Base-by-base conservation (phyloP, 441 rosid genomes). In the Corymbia calophylla region DNA sequence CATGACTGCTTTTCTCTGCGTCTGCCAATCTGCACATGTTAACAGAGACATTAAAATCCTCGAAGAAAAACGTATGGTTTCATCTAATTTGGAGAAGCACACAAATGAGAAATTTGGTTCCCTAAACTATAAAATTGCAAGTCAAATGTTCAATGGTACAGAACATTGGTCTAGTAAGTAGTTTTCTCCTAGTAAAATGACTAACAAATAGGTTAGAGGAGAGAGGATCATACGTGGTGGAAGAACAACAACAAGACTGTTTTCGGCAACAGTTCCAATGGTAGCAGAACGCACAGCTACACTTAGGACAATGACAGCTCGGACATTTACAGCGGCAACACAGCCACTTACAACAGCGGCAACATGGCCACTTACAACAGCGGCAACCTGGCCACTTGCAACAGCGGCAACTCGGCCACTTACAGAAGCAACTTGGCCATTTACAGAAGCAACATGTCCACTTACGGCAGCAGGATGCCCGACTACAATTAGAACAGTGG, bases 401-500 rank as follows among this genome's bases (percentile, higher is more conserved):
- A 32, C 68, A 62, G 32, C 6, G n/a, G 70, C 70, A 64, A 17
- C 70, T n/a, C 39, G 86, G 68, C 89, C 87, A 80, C 80, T 56
- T 60, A 88, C 87, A 88, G 66, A 23, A 39, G 31, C 49, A 27
- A 10, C 73, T 25, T 9, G 51, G 77, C 89, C 87, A 81, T 81
- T 58, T 64, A 58, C 23, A 88, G 68, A 51, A 58, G 53, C 51
- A 27, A 15, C 70, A 35, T 18, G 31, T 23, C 90, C 87, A 82
- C 44, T 48, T 64, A 82, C 49, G 48, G 68, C 3, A 58, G 51
- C 51, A 27, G 44, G 32, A 56, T 47, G 49, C 53, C 89, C 55
- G 58, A 86, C 91, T 87, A 88, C 95, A 91, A 70, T 93, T 92
- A 93, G 94, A 91, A 91, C 91, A 53, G 90, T 89, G 91, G 92